Conservation (phyloP, 1,139 yeast genomes). For the Debaryomyces psychrophilus region DNA sequence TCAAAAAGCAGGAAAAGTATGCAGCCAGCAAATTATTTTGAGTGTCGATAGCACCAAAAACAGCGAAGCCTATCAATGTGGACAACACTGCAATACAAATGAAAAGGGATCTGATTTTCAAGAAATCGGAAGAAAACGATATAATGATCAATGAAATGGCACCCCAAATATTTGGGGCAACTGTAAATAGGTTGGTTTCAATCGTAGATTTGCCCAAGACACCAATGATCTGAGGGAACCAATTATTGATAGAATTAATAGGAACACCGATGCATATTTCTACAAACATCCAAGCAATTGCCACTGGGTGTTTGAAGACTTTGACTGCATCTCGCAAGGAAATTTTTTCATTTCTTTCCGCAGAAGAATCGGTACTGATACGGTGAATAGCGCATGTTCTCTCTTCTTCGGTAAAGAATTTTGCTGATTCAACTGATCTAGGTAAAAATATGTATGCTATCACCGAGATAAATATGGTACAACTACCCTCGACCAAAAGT, state of each 20-base stretch:
- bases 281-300: conserved; percentile 34
- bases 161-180: conserved; percentile 37
- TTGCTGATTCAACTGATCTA: conserved; percentile 30
- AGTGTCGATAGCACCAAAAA: conserved; percentile 48
- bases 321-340: conserved; percentile 30
- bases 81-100: conserved; percentile 38
- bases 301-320: conserved; percentile 33
- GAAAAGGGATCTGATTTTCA: conserved; percentile 35
- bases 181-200: conserved; percentile 32
- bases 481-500: conserved; percentile 26
- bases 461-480: conserved; percentile 22
- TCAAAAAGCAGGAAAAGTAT: conserved; percentile 38
- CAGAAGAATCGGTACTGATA: conserved; percentile 32
- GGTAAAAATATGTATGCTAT: conserved; percentile 24
- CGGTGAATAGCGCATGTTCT: conserved; percentile 28
- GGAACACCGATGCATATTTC: conserved; percentile 54
- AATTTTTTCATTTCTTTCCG: conserved; percentile 22
- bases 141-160: conserved; percentile 28
- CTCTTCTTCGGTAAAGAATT: conserved; percentile 29
- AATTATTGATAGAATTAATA: conserved; percentile 48
- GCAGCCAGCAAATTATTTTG: conserved; percentile 42
- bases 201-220: conserved; percentile 33
- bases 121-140: conserved; percentile 29
- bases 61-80: conserved; percentile 48
- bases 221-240: conserved; percentile 44